Conservation (phyloP, 305 asterid genomes). For the Rubia peregrina region DNA sequence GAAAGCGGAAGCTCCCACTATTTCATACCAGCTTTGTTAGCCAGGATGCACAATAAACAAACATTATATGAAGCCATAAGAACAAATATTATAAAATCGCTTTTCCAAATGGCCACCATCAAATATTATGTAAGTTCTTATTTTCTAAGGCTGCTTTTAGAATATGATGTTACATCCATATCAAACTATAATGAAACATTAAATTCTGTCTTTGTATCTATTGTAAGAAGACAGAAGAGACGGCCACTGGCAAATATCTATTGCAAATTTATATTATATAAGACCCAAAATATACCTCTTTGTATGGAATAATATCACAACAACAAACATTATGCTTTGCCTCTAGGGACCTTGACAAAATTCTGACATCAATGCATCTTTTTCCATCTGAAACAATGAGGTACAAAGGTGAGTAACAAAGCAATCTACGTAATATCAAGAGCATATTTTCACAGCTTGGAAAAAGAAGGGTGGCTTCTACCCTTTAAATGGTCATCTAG, state of each 20-base stretch:
- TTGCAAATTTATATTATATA: neutral
- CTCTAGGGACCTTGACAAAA: conserved; percentile 67
- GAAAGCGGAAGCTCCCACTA: neutral
- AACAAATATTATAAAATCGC: neutral
- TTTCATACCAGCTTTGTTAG: neutral
- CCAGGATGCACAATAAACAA: neutral
- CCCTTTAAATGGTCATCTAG: conserved; percentile 34
- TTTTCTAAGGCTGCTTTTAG: neutral
- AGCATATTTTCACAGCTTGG: conserved; percentile 8
- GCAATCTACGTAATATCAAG: conserved; percentile 6
- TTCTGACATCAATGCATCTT: conserved; percentile 47
- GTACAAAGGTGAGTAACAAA: conserved; percentile 14
- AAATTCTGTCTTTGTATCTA: neutral
- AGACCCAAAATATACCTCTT: conserved; percentile 39
- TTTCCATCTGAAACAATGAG: conserved; percentile 39
- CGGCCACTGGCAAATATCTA: neutral
- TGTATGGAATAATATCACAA: conserved; percentile 41
- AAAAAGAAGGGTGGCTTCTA: conserved; percentile 22
- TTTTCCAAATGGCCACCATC: neutral
- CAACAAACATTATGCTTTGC: conserved; percentile 80
- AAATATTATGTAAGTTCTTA: neutral
- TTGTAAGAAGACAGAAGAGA: neutral
- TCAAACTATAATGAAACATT: neutral
- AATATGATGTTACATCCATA: neutral
- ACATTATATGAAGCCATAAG: neutral